Evolutionary conservation across 2,329 filamentous ascomycete species (phyloP), one percentile per base, ranked within the genome.

Genomic region (Colletotrichum sp.): DNA sequence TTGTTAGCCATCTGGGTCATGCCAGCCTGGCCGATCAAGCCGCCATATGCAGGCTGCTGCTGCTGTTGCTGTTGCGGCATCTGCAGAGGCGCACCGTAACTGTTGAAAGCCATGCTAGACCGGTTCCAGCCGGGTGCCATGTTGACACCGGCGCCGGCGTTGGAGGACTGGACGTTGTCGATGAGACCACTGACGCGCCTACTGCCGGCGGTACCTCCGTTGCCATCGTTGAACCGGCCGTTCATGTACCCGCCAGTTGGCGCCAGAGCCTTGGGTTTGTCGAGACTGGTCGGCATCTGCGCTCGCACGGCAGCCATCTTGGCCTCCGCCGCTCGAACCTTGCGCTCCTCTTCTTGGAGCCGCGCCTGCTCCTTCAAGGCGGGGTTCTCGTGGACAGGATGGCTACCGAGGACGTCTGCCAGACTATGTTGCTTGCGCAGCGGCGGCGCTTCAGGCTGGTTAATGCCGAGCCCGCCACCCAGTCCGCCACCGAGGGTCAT

Each of bases 171-270:
- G 24, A 78, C 63, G 47, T 77, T 75, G 29, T 65, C 51, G 16
- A 79, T 80, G 15, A 77, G 55, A 5, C 79, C 79, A 4, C 88
- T 29, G 11, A 29, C 29, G 31, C 57, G 27, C 18, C n/a, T 61
- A 18, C 57, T 29, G 16, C 12, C 12, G 8, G 57, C n/a, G 5
- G 57, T 61, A 9, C 57, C 88, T 7, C 84, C 88, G 16, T 78
- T 80, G 2, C 88, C 88, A 66, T 90, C 87, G 76, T 91, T 91
- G 78, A 88, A 91, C n/a, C 83, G 82, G 4, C 90, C 89, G 24
- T 86, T 84, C 76, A 85, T 83, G 78, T 84, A 91, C 0, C 87
- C 89, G 34, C 87, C 86, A 0, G 85, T 79, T 33, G 80, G 81
- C 27, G 80, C 78, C 67, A 51, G 43, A 51, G 79, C 69, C n/a